Conservation (phyloP, 805 yeast species). For the Metschnikowia sp. region DNA sequence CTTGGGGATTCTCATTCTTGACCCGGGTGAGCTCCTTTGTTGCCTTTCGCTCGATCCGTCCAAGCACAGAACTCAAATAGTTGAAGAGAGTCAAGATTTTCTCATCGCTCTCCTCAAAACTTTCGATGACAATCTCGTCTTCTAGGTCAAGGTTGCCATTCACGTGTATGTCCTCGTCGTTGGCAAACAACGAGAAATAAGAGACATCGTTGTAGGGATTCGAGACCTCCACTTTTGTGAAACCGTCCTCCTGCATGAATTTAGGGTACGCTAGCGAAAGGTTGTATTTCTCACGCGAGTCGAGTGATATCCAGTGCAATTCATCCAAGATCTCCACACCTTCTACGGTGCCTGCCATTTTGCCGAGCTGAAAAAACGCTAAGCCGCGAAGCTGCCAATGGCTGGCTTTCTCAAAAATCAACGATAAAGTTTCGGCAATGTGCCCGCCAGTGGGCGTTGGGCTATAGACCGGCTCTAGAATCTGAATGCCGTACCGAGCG, state of each 20-base stretch:
- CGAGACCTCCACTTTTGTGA: constrained; percentile 12
- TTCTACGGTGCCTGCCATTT: constrained; percentile 65
- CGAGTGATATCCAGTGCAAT: constrained; percentile 54
- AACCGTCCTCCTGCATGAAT: constrained; percentile 13
- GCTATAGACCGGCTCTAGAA: constrained; percentile 32
- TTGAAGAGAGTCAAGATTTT: constrained; percentile 40
- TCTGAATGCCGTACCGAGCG: constrained; percentile 60
- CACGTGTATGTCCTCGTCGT: constrained; percentile 8
- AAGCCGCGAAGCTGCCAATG: constrained; percentile 66
- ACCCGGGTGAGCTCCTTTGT: constrained; percentile 54
- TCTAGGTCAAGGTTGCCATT: constrained; percentile 10
- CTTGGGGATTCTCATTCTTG: constrained; percentile 46
- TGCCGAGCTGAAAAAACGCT: constrained; percentile 74
- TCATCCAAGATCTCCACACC: constrained; percentile 87
- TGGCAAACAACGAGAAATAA: constrained; percentile 14
- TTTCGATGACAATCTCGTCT: constrained; percentile 15
- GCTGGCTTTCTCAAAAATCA: constrained; percentile 28
- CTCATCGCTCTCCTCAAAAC: constrained; percentile 19
- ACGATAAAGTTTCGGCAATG: constrained; percentile 48
- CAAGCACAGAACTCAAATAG: constrained; percentile 43
- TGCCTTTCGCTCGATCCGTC: constrained; percentile 50
- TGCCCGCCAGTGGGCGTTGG: constrained; percentile 18
- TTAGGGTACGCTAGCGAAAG: constrained; percentile 16
- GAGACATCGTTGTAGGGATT: constrained; percentile 15
- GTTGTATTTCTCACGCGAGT: neutral